phyloP scores from a whole-genome alignment of 208 protist species.

The Leishmania braziliensis region DNA sequence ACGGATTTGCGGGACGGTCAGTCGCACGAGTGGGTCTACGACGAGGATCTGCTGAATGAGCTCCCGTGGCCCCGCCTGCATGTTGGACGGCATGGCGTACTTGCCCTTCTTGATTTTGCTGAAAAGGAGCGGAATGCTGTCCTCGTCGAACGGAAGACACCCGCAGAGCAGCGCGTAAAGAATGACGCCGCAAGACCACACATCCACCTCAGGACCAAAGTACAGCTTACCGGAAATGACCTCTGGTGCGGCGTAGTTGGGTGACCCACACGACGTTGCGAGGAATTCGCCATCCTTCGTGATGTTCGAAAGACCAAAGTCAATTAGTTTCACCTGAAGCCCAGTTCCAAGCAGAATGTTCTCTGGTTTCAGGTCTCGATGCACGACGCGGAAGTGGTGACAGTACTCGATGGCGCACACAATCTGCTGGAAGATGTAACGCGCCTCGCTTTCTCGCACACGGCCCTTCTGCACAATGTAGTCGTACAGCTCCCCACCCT shows the following conservation, averaged over 20 bases:
- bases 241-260: constrained; percentile 95
- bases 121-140: constrained; percentile 90
- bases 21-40: constrained; percentile 88
- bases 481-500: constrained; percentile 98
- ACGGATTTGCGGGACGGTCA: constrained; percentile 91
- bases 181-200: constrained; percentile 96
- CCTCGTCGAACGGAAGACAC: constrained; percentile 94
- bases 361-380: constrained; percentile 95
- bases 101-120: constrained; percentile 91
- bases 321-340: constrained; percentile 94
- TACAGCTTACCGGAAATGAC: constrained; percentile 94
- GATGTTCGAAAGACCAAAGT: constrained; percentile 96
- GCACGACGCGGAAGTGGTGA: constrained; percentile 95
- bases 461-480: constrained; percentile 98
- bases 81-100: constrained; percentile 74
- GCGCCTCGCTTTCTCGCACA: constrained; percentile 93
- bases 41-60: constrained; percentile 90
- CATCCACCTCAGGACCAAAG: constrained; percentile 92
- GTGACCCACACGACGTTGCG: constrained; percentile 92
- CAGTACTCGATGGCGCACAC: constrained; percentile 99
- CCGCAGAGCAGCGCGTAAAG: constrained; percentile 94
- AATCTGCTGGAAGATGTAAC: constrained; percentile 99
- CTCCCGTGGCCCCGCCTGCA: constrained; percentile 60
- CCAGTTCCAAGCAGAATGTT: constrained; percentile 92
- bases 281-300: constrained; percentile 92